These are phyloP conservation scores for Sinapis alba DNA, from an alignment of 441 rosid genomes.

Conservation along the genomic window DNA sequence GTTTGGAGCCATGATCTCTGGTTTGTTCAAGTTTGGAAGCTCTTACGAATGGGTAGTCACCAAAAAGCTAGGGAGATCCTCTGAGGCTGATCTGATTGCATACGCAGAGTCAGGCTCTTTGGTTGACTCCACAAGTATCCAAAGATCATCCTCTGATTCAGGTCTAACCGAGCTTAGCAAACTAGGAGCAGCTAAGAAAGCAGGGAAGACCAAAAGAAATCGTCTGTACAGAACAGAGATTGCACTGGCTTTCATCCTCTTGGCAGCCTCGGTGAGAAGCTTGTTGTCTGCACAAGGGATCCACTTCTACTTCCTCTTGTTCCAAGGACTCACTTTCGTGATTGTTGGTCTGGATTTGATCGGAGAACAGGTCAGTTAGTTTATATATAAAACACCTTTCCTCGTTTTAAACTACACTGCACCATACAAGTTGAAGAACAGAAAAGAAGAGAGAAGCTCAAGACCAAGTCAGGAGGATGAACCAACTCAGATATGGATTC, in stretches of 20 bases:
- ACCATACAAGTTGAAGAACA: background rate
- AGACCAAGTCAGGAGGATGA: background rate
- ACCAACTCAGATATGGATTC: background rate
- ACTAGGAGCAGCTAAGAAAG: conserved; percentile 56
- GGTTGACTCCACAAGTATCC: conserved; percentile 40
- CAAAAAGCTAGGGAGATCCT: conserved; percentile 87
- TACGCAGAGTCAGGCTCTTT: conserved; percentile 69
- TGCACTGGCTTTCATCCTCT: conserved; percentile 69
- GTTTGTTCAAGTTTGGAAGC: conserved; percentile 74
- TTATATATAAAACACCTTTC: background rate
- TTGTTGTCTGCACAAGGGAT: conserved; percentile 57
- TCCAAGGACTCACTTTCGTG: background rate
- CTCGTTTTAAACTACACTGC: conserved; percentile 1
- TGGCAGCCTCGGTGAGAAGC: conserved; percentile 81
- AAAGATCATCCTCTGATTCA: conserved; percentile 76
- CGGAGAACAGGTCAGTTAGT: conserved; percentile 1
- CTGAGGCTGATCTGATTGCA: conserved; percentile 83
- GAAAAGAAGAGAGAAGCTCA: conserved; percentile 2
- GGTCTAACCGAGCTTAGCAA: conserved; percentile 69
- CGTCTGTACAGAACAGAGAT: conserved; percentile 83
- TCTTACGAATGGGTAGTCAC: conserved; percentile 95
- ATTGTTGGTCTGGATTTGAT: conserved; percentile 2
- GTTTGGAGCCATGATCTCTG: conserved; percentile 94
- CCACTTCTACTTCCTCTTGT: conserved; percentile 1
- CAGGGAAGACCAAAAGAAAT: conserved; percentile 53